These are phyloP conservation scores for Solanum okadae DNA, from an alignment of 257 asterid species.

Conservation along the genomic window DNA sequence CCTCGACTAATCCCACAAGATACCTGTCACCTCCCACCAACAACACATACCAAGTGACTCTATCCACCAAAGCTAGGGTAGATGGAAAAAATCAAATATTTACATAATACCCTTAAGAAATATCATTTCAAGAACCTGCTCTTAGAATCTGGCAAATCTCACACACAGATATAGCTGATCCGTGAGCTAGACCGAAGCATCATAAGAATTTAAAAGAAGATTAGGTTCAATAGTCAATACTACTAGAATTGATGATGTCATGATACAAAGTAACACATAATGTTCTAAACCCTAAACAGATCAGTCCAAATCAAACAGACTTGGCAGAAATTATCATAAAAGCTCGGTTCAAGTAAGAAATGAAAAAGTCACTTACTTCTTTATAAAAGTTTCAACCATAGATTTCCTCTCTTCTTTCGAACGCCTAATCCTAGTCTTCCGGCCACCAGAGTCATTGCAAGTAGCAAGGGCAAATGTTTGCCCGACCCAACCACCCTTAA, in stretches of 20 bases:
- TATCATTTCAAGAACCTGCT: neutral
- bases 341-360: neutral
- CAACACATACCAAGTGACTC: neutral
- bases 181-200: neutral
- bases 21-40: neutral
- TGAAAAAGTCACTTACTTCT: slow-evolving; percentile 31
- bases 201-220: neutral
- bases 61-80: neutral
- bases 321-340: neutral
- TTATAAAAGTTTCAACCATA: slow-evolving; percentile 76
- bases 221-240: neutral
- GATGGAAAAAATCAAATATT: neutral
- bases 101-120: neutral
- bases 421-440: slow-evolving; percentile 70
- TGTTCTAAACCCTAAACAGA: neutral
- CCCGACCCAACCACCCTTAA: slow-evolving; percentile 56
- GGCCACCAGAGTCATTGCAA: slow-evolving; percentile 54
- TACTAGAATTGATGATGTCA: neutral
- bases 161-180: neutral
- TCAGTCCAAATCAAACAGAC: neutral
- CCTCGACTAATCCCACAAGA: neutral
- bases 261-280: neutral
- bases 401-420: slow-evolving; percentile 88
- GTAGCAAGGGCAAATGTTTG: slow-evolving; percentile 71
- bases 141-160: neutral